Evolutionary conservation across 2,329 filamentous ascomycete species (phyloP).

Genomic region (Fusarium proliferatum): DNA sequence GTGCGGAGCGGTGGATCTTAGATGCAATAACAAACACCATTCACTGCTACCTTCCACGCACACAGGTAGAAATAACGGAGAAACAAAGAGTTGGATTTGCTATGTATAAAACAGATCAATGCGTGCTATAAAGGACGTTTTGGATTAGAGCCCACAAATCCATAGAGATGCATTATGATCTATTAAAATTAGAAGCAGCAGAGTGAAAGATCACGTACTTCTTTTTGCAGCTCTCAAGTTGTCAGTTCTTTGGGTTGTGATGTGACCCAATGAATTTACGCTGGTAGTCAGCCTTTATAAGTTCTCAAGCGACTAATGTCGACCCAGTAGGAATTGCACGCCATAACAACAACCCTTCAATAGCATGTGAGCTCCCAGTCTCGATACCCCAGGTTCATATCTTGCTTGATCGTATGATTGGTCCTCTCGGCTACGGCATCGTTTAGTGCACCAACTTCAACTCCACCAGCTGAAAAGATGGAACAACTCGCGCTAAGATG

Average conservation of each 20-base stretch:
- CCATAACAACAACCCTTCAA: background rate
- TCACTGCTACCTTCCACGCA: too few relatives aligned
- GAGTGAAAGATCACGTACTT: background rate
- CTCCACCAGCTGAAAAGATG: background rate
- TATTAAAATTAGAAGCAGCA: too few relatives aligned
- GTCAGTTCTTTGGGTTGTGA: background rate
- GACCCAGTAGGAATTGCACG: too few relatives aligned
- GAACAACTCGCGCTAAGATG: background rate
- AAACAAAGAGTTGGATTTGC: too few relatives aligned
- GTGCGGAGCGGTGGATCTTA: fast-evolving
- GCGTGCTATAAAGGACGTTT: too few relatives aligned
- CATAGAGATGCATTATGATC: too few relatives aligned
- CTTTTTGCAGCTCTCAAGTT: background rate
- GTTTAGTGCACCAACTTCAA: background rate
- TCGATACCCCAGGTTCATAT: background rate
- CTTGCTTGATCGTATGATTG: background rate
- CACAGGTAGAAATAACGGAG: too few relatives aligned
- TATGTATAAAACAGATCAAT: too few relatives aligned
- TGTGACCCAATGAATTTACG: background rate
- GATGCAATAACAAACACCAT: too few relatives aligned
- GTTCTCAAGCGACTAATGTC: background rate
- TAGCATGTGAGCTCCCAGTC: background rate
- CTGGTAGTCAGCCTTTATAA: background rate
- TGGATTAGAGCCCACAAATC: background rate
- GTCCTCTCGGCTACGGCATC: background rate